These are phyloP conservation scores for Macrocybe gigantea DNA, from an alignment of 768 basidiomycete species.

Conservation along the genomic window DNA sequence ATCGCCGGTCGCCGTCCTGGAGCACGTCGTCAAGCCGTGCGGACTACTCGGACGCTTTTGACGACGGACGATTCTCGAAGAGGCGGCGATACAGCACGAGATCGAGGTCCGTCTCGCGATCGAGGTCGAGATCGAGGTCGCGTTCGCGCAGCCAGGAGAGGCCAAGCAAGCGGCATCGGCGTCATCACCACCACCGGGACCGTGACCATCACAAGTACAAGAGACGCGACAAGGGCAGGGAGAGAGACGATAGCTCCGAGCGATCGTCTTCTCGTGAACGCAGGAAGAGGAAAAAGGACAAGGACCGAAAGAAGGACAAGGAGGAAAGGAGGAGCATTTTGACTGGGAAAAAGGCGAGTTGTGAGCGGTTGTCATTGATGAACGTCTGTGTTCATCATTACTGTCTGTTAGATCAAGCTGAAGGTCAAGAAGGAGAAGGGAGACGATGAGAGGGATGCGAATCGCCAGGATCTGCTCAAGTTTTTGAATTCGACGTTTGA, in stretches of 20 bases:
- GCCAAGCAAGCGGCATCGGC: too few relatives aligned
- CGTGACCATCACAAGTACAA: too few relatives aligned
- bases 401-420: constrained; percentile 44
- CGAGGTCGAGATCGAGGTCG: too few relatives aligned
- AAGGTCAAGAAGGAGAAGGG: constrained; percentile 52
- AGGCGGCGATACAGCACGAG: too few relatives aligned
- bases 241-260: constrained; percentile 12
- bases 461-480: constrained; percentile 44
- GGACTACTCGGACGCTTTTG: too few relatives aligned
- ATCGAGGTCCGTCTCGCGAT: too few relatives aligned
- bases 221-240: constrained; percentile 5
- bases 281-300: constrained; percentile 26
- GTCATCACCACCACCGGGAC: too few relatives aligned
- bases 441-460: constrained; percentile 52
- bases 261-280: constrained; percentile 14
- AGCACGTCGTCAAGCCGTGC: too few relatives aligned
- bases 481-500: constrained; percentile 38
- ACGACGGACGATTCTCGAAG: too few relatives aligned
- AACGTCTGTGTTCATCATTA: neutral
- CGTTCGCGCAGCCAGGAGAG: too few relatives aligned
- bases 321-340: constrained; percentile 49
- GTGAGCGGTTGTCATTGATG: constrained; percentile 17
- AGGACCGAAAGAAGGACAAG: constrained; percentile 25
- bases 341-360: constrained; percentile 24
- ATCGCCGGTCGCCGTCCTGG: too few relatives aligned